Evolutionary conservation across 139 green algal genomes (phyloP).

Genomic region (Desmodesmus armatus): DNA sequence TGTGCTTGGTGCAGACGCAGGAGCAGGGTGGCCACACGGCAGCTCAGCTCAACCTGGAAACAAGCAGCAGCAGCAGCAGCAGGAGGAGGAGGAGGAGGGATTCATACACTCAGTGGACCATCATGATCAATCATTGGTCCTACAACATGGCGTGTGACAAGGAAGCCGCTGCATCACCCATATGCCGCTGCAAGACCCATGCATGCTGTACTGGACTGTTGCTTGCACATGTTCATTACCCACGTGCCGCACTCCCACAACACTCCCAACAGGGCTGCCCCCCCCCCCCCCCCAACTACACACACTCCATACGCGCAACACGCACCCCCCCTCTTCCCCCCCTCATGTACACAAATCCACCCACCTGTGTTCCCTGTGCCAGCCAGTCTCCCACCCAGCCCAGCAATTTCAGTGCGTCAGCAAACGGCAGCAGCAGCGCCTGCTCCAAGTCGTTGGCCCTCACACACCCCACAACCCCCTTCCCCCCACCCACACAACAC

Average conservation of each 20-base stretch:
- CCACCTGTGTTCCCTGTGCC: constrained; percentile 53
- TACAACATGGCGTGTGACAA: background rate
- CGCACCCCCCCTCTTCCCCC: too few relatives aligned
- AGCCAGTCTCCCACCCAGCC: constrained; percentile 81
- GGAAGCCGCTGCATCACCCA: background rate
- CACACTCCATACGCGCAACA: too few relatives aligned
- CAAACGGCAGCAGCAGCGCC: constrained; percentile 90
- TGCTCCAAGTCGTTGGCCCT: constrained; percentile 86
- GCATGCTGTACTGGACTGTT: too few relatives aligned
- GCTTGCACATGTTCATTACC: too few relatives aligned
- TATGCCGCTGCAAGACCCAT: too few relatives aligned
- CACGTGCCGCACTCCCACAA: too few relatives aligned
- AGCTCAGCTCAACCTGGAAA: constrained; percentile 51
- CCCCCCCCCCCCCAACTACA: too few relatives aligned
- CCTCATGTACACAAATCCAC: too few relatives aligned
- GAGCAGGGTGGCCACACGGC: constrained; percentile 63
- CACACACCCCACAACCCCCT: constrained; percentile 71
- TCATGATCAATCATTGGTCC: background rate
- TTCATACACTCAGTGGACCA: too few relatives aligned
- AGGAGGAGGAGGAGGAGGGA: constrained; percentile 55
- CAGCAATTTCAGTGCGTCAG: constrained; percentile 81
- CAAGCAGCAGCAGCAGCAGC: background rate
- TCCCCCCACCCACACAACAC: too few relatives aligned
- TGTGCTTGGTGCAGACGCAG: constrained; percentile 88
- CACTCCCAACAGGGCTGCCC: too few relatives aligned